These are phyloP conservation scores for Paramecium biaurelia DNA, from an alignment of 73 alveolate genomes.

Conservation along the genomic window DNA sequence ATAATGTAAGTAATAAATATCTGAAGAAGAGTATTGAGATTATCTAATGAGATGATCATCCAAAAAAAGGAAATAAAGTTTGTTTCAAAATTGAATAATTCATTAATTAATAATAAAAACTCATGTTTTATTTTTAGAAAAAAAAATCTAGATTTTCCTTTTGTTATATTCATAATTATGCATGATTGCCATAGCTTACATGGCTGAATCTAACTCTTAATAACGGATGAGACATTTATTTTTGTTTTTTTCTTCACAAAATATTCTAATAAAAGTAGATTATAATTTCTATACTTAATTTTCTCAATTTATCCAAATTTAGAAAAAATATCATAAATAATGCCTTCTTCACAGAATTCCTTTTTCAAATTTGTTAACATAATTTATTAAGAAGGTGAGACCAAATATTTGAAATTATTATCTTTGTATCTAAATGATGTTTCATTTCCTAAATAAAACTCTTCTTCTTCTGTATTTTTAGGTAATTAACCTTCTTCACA, in stretches of 20 bases:
- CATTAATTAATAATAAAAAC: background rate
- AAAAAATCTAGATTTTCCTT: constrained; percentile 11
- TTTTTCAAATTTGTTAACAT: constrained; percentile 30
- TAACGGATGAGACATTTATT: constrained; percentile 10
- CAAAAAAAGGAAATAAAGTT: background rate
- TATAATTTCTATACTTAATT: no score
- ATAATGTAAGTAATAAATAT: no score
- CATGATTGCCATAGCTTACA: constrained; percentile 31
- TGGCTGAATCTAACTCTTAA: constrained; percentile 26
- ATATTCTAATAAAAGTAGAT: no score
- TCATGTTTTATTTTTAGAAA: constrained; percentile 1
- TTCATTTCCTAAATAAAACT: background rate
- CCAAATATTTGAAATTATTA: constrained; percentile 27
- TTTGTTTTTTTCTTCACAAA: constrained; percentile 41
- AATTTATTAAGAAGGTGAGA: constrained; percentile 18
- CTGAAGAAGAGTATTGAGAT: no score
- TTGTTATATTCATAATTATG: constrained; percentile 24
- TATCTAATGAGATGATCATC: background rate
- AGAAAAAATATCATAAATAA: background rate
- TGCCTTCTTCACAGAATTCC: constrained; percentile 42
- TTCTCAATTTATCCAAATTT: constrained; percentile 19
- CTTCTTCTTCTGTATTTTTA: constrained; percentile 42
- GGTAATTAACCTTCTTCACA: constrained; percentile 30
- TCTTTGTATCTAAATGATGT: background rate
- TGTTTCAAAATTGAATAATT: background rate